Conservation (phyloP, 139 green algal species). For the Limnomonas spitsbergensis region DNA sequence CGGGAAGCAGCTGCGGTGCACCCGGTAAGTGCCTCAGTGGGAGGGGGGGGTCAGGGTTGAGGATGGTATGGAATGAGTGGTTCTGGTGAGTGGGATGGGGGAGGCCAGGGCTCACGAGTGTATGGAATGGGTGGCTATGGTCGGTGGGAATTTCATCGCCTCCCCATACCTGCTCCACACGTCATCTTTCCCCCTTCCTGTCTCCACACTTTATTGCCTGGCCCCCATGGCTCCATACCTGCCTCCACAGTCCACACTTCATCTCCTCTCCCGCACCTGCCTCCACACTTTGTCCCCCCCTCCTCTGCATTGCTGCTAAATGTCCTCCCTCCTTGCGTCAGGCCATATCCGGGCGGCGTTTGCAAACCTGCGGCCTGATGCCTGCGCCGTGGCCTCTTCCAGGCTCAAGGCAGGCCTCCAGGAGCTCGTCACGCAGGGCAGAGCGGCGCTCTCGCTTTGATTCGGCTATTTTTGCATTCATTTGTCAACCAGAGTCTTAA, state of each 20-base stretch:
- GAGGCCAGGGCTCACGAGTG: background rate
- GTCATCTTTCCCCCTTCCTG: too few relatives aligned
- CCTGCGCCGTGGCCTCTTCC: conserved; percentile 61
- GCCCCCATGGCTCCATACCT: background rate
- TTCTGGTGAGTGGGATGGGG: background rate
- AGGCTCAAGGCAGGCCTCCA: conserved; percentile 68
- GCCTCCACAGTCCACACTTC: background rate
- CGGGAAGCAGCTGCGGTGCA: conserved; percentile 74
- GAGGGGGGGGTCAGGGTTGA: too few relatives aligned
- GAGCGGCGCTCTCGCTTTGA: background rate
- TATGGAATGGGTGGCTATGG: background rate
- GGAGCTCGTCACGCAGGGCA: conserved; percentile 56
- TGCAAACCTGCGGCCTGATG: conserved; percentile 70
- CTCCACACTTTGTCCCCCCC: too few relatives aligned
- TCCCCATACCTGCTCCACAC: background rate
- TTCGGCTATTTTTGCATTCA: background rate
- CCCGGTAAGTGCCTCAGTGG: conserved; percentile 67
- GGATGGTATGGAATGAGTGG: background rate
- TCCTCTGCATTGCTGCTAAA: background rate
- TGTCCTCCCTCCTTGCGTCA: background rate
- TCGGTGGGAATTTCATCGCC: background rate
- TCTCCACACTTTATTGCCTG: background rate
- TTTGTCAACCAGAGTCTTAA: background rate
- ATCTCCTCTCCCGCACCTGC: background rate
- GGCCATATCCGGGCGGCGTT: conserved; percentile 70